A percentile compares a stretch with the other conserved stretches of the same genome.
Conservation (phyloP, 257 asterid genomes). For the Plantago elongata region DNA sequence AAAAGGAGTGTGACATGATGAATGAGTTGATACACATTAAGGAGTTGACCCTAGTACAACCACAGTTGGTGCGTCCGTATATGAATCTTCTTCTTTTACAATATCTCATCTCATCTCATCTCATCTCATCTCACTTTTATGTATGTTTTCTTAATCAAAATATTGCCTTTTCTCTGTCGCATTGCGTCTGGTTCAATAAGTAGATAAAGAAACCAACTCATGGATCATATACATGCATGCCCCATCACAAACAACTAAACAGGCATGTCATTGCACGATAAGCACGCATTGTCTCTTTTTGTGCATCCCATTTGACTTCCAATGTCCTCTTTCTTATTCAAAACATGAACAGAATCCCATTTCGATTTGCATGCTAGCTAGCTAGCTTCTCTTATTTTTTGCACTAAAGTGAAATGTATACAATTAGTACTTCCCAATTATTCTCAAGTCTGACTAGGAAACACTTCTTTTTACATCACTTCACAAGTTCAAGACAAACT, state of each 20-base stretch:
- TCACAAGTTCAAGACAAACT: neutral
- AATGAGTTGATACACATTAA: slow-evolving; percentile 22
- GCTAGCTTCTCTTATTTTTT: too few relatives aligned
- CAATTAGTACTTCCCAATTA: too few relatives aligned
- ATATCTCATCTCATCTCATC: too few relatives aligned
- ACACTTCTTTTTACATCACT: neutral
- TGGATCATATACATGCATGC: neutral
- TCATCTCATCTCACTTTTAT: neutral
- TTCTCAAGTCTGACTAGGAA: too few relatives aligned
- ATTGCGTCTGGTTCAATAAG: neutral
- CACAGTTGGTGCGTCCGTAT: slow-evolving; percentile 19
- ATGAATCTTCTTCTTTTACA: slow-evolving; percentile 4
- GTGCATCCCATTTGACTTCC: too few relatives aligned
- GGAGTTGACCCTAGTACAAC: slow-evolving; percentile 17
- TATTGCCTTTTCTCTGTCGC: neutral
- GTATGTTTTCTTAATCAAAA: neutral
- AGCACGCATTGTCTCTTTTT: too few relatives aligned
- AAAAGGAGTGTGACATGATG: slow-evolving; percentile 16
- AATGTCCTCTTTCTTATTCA: too few relatives aligned
- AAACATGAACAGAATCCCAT: too few relatives aligned
- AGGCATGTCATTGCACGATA: neutral
- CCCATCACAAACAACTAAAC: neutral
- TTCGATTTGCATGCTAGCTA: too few relatives aligned
- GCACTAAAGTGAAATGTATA: too few relatives aligned
- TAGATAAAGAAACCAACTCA: neutral